Conservation (phyloP, 2,329 filamentous ascomycete genomes). For the Acrocalymma vagum region DNA sequence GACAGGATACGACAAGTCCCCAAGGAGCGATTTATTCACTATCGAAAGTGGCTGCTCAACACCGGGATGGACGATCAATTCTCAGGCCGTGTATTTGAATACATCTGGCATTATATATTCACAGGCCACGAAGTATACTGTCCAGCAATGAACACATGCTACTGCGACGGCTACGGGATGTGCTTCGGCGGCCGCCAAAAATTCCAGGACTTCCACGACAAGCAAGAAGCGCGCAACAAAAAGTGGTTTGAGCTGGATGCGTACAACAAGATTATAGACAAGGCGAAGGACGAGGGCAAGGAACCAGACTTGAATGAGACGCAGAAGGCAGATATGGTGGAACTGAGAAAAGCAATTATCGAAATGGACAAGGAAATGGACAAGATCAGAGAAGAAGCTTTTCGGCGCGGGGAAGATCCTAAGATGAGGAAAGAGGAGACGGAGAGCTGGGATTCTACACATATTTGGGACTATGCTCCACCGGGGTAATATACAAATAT, state of each 20-base stretch:
- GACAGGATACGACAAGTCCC: constrained; percentile 59
- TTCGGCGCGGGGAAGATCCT: constrained; percentile 43
- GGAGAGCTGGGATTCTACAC: constrained; percentile 40
- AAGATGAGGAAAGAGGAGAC: constrained; percentile 41
- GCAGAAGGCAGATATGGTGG: constrained; percentile 26
- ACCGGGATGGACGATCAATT: constrained; percentile 48
- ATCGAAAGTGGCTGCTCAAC: constrained; percentile 61
- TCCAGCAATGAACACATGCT: constrained; percentile 55
- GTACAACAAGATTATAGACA: constrained; percentile 49
- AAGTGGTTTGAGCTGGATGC: constrained; percentile 50
- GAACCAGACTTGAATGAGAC: constrained; percentile 26
- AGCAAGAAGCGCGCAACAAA: constrained; percentile 52
- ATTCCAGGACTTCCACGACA: constrained; percentile 60
- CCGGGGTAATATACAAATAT: constrained; percentile 29
- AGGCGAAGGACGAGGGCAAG: constrained; percentile 40
- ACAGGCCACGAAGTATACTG: constrained; percentile 49
- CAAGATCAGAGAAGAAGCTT: constrained; percentile 35
- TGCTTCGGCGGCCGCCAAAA: constrained; percentile 64
- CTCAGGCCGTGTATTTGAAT: constrained; percentile 49
- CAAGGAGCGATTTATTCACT: constrained; percentile 59
- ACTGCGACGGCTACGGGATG: constrained; percentile 71
- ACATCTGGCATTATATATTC: constrained; percentile 53
- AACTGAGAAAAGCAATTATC: constrained; percentile 28
- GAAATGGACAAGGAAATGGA: constrained; percentile 39
- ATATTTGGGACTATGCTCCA: constrained; percentile 48